phyloP scores from a whole-genome alignment of 2,329 filamentous ascomycete genomes.

The Arthrobotrys pseudoclavata region DNA sequence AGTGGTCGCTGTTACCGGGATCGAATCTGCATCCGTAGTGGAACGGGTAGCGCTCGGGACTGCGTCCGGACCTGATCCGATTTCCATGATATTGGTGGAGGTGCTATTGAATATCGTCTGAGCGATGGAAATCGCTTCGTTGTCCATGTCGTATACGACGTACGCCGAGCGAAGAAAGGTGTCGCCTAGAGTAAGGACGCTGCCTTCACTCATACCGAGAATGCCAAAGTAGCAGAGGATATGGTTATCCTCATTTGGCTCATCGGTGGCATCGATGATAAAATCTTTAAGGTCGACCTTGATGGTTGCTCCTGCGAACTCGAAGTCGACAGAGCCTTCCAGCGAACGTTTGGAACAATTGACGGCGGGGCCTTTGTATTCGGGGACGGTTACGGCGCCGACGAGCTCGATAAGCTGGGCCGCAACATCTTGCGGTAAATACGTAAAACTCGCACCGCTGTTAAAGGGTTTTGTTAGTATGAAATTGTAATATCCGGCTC shows the following conservation, averaged over 20 bases:
- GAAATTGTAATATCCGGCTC: background rate
- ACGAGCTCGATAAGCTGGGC: conserved; percentile 59
- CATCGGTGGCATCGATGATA: conserved; percentile 68
- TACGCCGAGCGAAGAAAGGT: conserved; percentile 82
- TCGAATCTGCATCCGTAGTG: conserved; percentile 67
- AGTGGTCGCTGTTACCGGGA: conserved; percentile 57
- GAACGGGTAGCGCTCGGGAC: conserved; percentile 73
- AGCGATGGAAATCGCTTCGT: conserved; percentile 79
- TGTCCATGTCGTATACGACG: conserved; percentile 80
- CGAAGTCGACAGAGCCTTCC: conserved; percentile 69
- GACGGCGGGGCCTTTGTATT: conserved; percentile 73
- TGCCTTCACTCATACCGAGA: conserved; percentile 71
- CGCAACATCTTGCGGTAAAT: conserved; percentile 61
- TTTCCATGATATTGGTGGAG: conserved; percentile 71
- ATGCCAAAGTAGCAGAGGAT: conserved; percentile 78
- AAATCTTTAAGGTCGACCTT: conserved; percentile 72
- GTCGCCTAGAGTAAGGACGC: conserved; percentile 76
- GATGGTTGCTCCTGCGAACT: conserved; percentile 72
- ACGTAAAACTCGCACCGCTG: conserved; percentile 63
- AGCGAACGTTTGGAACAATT: conserved; percentile 71
- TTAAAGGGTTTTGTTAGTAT: conserved; percentile 19
- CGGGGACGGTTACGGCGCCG: conserved; percentile 70
- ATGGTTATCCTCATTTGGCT: conserved; percentile 71
- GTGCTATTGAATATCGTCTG: conserved; percentile 76
- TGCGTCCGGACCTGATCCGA: conserved; percentile 68